Evolutionary conservation across 2,329 filamentous ascomycete genomes (phyloP).

Genomic region (Cyphellophora attinorum): DNA sequence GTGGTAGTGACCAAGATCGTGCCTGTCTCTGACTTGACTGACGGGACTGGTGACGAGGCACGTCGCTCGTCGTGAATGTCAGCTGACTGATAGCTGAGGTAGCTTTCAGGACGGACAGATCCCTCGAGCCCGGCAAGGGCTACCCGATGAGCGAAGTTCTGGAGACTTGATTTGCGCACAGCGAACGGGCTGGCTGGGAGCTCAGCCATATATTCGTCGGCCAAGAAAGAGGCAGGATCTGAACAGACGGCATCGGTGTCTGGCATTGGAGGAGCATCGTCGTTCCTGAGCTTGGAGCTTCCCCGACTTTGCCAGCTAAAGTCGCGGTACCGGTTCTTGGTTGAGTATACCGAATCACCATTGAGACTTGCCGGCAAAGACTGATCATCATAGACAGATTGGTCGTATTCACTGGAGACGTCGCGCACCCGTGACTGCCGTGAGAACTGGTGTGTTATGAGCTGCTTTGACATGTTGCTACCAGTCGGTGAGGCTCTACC

Average conservation of each 20-base stretch:
- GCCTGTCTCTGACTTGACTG: neutral
- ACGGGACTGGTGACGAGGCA: neutral
- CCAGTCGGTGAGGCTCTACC: constrained; percentile 18
- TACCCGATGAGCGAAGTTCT: neutral
- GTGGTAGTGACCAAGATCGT: constrained; percentile 4
- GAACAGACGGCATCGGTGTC: neutral
- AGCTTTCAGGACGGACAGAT: neutral
- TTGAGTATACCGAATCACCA: neutral
- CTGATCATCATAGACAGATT: neutral
- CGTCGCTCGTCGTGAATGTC: neutral
- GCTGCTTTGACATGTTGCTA: constrained; percentile 15
- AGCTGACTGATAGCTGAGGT: neutral
- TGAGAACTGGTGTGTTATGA: constrained; percentile 4
- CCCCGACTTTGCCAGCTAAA: constrained; percentile 10
- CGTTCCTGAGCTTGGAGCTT: neutral
- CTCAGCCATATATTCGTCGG: constrained; percentile 18
- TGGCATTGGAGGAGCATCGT: neutral
- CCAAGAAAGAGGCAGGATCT: constrained; percentile 5
- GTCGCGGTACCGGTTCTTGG: constrained; percentile 1
- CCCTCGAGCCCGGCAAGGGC: neutral
- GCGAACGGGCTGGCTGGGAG: constrained; percentile 13
- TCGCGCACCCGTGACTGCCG: constrained; percentile 6
- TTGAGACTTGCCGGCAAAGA: neutral
- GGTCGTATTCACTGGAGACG: constrained; percentile 16
- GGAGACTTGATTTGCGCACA: neutral